A percentile compares a stretch with the other conserved stretches of the same genome.
Evolutionary conservation across 148 eudicot species (phyloP).

Genomic region (Hydrangea macrophylla): DNA sequence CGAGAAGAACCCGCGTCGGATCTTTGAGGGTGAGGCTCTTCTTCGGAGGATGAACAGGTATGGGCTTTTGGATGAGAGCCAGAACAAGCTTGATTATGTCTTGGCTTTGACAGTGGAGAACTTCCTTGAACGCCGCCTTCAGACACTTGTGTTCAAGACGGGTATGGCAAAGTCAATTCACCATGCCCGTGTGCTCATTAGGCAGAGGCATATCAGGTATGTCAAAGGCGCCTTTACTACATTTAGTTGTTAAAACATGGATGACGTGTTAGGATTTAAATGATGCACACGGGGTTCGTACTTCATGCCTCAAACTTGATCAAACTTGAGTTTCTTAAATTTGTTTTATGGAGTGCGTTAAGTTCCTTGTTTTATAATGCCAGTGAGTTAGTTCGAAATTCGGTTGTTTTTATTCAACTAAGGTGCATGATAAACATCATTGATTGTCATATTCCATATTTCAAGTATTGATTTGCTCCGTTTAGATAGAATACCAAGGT

Average conservation of each 20-base stretch:
- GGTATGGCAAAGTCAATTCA: conserved; percentile 76
- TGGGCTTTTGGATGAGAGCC: conserved; percentile 56
- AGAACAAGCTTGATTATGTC: conserved; percentile 67
- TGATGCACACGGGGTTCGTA: not conserved
- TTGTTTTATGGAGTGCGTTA: no score
- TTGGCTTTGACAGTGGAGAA: conserved; percentile 62
- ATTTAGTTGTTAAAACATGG: not conserved
- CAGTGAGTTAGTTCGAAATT: no score
- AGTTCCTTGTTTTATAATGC: no score
- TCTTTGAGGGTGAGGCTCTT: conserved; percentile 68
- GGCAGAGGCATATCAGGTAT: conserved; percentile 72
- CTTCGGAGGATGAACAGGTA: conserved; percentile 55
- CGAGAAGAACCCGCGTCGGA: conserved; percentile 58
- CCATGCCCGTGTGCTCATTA: conserved; percentile 61
- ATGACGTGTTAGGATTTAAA: not conserved
- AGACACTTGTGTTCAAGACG: conserved; percentile 60
- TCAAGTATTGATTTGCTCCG: no score
- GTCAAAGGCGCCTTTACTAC: not conserved
- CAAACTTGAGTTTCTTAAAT: no score
- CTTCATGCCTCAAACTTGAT: no score
- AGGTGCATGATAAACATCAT: no score
- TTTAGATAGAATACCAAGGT: no score
- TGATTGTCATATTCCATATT: no score
- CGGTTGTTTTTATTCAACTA: no score
- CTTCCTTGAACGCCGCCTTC: conserved; percentile 66